These are phyloP conservation scores for Metschnikowia sp. DNA, from an alignment of 805 yeast species.

Conservation along the genomic window DNA sequence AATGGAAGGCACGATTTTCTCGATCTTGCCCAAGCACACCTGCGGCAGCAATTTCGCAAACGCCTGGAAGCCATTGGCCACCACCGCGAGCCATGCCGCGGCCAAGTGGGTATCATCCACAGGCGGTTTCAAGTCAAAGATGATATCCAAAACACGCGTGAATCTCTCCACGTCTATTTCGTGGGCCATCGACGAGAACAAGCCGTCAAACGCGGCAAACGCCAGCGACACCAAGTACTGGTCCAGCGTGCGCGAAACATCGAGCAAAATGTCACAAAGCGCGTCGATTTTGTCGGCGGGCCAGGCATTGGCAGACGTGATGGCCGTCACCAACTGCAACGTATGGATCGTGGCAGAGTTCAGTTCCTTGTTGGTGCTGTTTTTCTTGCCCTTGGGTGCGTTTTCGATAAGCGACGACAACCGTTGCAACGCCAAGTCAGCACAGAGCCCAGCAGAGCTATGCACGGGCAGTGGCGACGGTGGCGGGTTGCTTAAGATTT, in stretches of 20 bases:
- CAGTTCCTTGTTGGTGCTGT: constrained; percentile 43
- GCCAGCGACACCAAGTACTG: constrained; percentile 81
- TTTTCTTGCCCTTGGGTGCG: constrained; percentile 27
- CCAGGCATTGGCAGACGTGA: constrained; percentile 79
- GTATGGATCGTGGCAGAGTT: constrained; percentile 66
- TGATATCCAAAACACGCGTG: constrained; percentile 59
- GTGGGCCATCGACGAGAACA: constrained; percentile 63
- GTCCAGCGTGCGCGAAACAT: constrained; percentile 76
- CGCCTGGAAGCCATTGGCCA: constrained; percentile 69
- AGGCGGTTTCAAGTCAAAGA: constrained; percentile 79
- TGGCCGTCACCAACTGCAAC: constrained; percentile 68
- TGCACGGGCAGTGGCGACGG: constrained; percentile 76
- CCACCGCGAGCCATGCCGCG: constrained; percentile 93
- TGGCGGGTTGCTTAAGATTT: constrained; percentile 63
- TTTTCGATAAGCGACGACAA: constrained; percentile 45
- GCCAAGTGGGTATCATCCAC: constrained; percentile 79
- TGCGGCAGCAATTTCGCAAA: constrained; percentile 33
- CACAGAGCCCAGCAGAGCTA: constrained; percentile 67
- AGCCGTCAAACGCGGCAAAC: constrained; percentile 77
- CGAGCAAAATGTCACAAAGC: constrained; percentile 73
- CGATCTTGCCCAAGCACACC: constrained; percentile 53
- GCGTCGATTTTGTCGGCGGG: constrained; percentile 65
- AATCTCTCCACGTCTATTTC: constrained; percentile 63
- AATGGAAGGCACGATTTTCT: constrained; percentile 47
- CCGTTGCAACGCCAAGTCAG: constrained; percentile 61